phyloP scores from a whole-genome alignment of 495 filamentous ascomycete species.

The Schizothecium vesticola region DNA sequence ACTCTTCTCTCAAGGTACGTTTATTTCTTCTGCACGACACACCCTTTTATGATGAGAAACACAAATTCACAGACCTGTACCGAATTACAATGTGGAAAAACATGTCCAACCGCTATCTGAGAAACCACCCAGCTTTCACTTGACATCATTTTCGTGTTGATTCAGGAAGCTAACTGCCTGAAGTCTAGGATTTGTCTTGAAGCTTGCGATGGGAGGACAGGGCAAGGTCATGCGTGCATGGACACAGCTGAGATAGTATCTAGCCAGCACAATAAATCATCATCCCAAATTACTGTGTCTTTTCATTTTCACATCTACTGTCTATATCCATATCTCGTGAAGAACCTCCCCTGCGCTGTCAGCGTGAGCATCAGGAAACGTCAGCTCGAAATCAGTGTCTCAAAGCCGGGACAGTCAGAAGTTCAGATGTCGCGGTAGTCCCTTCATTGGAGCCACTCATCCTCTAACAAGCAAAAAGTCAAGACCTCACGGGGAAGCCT shows the following conservation, averaged over 20 bases:
- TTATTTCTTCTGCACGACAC: slow-evolving; percentile 13
- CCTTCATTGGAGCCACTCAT: too few species aligned
- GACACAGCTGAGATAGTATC: background rate
- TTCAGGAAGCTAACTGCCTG: slow-evolving; percentile 21
- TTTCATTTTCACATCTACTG: background rate
- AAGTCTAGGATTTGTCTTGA: background rate
- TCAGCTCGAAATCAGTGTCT: background rate
- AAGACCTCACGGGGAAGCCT: background rate
- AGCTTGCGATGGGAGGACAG: background rate
- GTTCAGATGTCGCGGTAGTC: too few species aligned
- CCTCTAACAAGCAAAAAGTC: background rate
- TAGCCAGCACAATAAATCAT: background rate
- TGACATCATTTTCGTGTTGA: slow-evolving; percentile 6
- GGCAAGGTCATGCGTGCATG: background rate
- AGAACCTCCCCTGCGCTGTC: background rate
- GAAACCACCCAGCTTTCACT: slow-evolving; percentile 20
- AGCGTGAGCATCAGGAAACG: background rate
- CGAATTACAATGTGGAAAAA: slow-evolving; percentile 58
- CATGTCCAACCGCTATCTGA: slow-evolving; percentile 81
- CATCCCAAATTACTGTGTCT: background rate
- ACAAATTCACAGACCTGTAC: slow-evolving; percentile 77
- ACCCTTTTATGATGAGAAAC: slow-evolving; percentile 55
- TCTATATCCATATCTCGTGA: background rate
- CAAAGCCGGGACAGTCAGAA: background rate
- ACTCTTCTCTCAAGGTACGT: slow-evolving; percentile 26